Base-by-base conservation (phyloP, 805 yeast species). In the Monosporozyma solicola region DNA sequence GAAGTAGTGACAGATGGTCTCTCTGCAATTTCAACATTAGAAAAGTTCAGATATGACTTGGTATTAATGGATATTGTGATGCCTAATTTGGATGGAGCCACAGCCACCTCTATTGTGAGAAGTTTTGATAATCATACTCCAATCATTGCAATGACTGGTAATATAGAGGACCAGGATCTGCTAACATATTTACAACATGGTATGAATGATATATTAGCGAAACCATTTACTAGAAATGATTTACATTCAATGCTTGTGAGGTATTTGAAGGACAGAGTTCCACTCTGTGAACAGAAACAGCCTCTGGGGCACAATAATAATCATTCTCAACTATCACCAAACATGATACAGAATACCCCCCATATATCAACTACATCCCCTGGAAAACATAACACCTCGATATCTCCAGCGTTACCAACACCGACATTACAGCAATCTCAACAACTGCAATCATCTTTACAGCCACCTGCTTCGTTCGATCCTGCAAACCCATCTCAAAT, bases 1-100 rank as follows among this genome's bases (percentile, higher is more conserved):
- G 92, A 94, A 48, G 88, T 90, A 20, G 97, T 88, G 0, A 85
- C 89, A 5, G 97, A 92, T 71, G 99, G 99, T 0, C 71, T 92
- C 10, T 83, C 87, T 37, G 97, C 97, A 2, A 89, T 94, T 46
- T 78, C 82, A 35, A 84, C 83, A 0, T 79, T 86, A 32, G 91
- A 84, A 63, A 80, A 80, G 50, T 79, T 80, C 37, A 79, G 83
- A 59, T 87, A 83, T 62, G 95, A 85, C 68, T 71, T 87, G 54
- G 92, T 87, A 0, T 67, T 87, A 46, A 87, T 87, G 95, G 95
- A 87, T 70, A 87, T 87, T 51, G 92, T 87, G 24, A 87, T 87
- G 94, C 95, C 95, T 11, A 86, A 85, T 65, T 69, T 87, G 60
- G 89, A 88, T 72, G 89, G 97, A 62, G 90, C 91, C 22, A 84